A percentile compares a stretch with the other conserved stretches of the same genome.
Conservation (phyloP, 2,329 filamentous ascomycete genomes). For the Teratosphaeria gauchensis region DNA sequence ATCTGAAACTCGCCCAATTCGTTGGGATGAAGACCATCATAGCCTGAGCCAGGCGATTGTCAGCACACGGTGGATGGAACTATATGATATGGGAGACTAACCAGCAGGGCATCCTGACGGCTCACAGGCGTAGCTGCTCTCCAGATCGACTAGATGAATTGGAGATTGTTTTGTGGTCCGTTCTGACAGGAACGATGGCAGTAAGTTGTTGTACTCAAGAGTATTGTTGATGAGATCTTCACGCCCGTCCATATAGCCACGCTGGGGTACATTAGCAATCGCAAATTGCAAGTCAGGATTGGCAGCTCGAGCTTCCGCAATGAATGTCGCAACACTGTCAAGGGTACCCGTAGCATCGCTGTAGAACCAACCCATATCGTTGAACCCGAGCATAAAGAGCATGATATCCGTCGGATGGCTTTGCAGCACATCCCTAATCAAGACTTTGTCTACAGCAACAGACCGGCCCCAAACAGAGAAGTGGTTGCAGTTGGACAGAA, state of each 20-base stretch:
- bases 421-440: conserved; percentile 18
- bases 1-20: conserved; percentile 34
- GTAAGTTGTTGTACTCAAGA: not conserved
- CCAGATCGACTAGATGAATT: not conserved
- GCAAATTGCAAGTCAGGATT: not conserved
- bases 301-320: not conserved
- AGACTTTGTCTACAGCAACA: conserved; percentile 17
- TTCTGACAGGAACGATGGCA: not conserved
- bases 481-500: conserved; percentile 21
- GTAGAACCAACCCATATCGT: conserved; percentile 9
- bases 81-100: not conserved
- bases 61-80: not conserved
- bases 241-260: not conserved
- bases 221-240: not conserved
- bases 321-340: conserved; percentile 11
- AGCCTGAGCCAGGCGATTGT: conserved; percentile 8
- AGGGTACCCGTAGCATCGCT: conserved; percentile 11
- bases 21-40: conserved; percentile 37
- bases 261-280: not conserved
- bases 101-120: conserved; percentile 18
- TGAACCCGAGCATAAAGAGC: conserved; percentile 9
- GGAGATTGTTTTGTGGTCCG: not conserved
- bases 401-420: conserved; percentile 22
- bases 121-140: conserved; percentile 19
- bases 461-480: conserved; percentile 28